Evolutionary conservation across 2,329 filamentous ascomycete species (phyloP).

Genomic region (Ophiostoma sp.): DNA sequence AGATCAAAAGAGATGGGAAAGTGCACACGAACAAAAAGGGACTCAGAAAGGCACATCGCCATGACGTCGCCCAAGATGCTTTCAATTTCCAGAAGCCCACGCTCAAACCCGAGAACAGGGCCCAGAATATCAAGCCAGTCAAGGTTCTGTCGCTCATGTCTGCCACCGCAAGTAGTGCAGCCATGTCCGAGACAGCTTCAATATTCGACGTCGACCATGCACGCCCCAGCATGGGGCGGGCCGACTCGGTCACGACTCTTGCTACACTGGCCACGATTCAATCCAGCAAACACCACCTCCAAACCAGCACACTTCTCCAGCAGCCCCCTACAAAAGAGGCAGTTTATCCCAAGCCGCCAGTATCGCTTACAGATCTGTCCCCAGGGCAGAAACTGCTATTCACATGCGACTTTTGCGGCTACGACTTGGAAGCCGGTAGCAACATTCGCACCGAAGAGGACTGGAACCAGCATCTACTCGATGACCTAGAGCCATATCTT

Average conservation of each 20-base stretch:
- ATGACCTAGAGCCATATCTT: conserved; percentile 26
- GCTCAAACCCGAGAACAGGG: conserved; percentile 1
- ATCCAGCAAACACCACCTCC: conserved; percentile 22
- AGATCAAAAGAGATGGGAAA: conserved; percentile 22
- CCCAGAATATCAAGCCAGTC: background rate
- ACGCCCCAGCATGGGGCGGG: background rate
- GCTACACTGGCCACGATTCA: background rate
- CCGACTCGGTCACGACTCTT: background rate
- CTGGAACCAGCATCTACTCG: conserved; percentile 24
- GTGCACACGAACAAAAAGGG: background rate
- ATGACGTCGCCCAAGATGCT: conserved; percentile 23
- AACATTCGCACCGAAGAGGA: conserved; percentile 23
- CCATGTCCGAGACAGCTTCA: conserved; percentile 13
- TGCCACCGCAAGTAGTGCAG: conserved; percentile 19
- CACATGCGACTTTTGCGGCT: conserved; percentile 27
- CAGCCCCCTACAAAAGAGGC: conserved; percentile 8
- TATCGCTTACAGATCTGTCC: conserved; percentile 17
- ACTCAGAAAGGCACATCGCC: conserved; percentile 19
- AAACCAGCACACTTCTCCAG: background rate
- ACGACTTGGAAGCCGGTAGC: conserved; percentile 24
- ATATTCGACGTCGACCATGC: background rate
- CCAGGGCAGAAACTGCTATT: conserved; percentile 20
- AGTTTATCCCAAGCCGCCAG: conserved; percentile 21
- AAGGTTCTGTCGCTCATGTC: background rate
- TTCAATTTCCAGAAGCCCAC: conserved; percentile 21